Evolutionary conservation across 306 rosid species (phyloP).

Genomic region (Ormosia semicastrata): DNA sequence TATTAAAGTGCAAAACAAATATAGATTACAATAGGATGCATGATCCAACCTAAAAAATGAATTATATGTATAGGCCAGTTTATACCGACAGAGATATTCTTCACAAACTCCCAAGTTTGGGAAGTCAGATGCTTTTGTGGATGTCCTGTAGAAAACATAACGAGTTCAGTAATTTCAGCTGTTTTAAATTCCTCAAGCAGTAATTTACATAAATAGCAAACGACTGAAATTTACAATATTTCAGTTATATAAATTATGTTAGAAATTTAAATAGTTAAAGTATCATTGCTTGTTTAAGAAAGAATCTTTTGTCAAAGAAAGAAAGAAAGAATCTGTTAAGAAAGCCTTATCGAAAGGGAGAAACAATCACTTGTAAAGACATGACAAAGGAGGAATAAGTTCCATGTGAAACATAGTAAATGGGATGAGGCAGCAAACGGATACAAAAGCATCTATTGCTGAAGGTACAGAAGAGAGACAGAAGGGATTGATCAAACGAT

Average conservation of each 20-base stretch:
- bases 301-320: neutral
- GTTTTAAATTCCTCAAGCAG: conserved; percentile 15
- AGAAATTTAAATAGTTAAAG: neutral
- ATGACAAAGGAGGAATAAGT: neutral
- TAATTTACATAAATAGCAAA: neutral
- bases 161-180: conserved; percentile 11
- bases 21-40: conserved; percentile 9
- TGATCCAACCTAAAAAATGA: conserved; percentile 16
- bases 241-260: neutral
- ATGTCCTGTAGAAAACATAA: conserved; percentile 51
- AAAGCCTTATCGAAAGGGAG: neutral
- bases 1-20: conserved; percentile 29
- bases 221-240: conserved; percentile 17
- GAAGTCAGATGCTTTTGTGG: conserved; percentile 50
- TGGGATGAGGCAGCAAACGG: neutral
- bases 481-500: neutral
- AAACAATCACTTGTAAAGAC: neutral
- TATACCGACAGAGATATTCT: conserved; percentile 66
- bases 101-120: conserved; percentile 54
- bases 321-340: neutral
- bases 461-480: neutral
- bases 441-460: neutral
- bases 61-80: conserved; percentile 20
- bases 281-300: neutral
- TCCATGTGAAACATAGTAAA: neutral